Conservation (phyloP, 1,284 basidiomycete species). For the Grifola frondosa region DNA sequence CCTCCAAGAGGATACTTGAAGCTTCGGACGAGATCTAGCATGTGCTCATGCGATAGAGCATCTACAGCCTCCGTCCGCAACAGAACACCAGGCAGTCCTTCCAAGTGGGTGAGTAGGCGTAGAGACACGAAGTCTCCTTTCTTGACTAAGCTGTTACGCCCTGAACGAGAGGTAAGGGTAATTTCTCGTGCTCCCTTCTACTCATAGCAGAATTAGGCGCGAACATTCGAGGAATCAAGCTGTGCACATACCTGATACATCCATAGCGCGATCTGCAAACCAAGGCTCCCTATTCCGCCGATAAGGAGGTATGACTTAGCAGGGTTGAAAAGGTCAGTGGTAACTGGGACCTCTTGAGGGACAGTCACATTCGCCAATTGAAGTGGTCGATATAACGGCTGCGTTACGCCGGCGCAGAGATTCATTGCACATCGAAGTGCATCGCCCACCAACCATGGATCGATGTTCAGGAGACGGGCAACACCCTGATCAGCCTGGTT, state of each 20-base stretch:
- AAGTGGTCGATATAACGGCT: background rate
- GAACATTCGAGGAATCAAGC: background rate
- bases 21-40: conserved; percentile 18
- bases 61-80: conserved; percentile 31
- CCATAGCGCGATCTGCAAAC: conserved; percentile 36
- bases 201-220: background rate
- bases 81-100: conserved; percentile 25
- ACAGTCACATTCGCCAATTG: background rate
- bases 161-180: conserved; percentile 38
- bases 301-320: conserved; percentile 20
- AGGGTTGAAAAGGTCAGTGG: conserved; percentile 3
- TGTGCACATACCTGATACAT: conserved; percentile 36
- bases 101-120: conserved; percentile 31
- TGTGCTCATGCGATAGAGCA: conserved; percentile 23
- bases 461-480: background rate
- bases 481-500: conserved; percentile 3
- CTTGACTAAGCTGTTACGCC: conserved; percentile 19
- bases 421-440: background rate
- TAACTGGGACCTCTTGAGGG: background rate
- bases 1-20: conserved; percentile 29
- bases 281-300: conserved; percentile 24
- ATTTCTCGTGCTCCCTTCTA: conserved; percentile 38
- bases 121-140: conserved; percentile 19
- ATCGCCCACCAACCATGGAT: conserved; percentile 10
- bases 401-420: background rate